These are phyloP conservation scores for Alliaria petiolata DNA, from an alignment of 345 rosid species.

Conservation along the genomic window DNA sequence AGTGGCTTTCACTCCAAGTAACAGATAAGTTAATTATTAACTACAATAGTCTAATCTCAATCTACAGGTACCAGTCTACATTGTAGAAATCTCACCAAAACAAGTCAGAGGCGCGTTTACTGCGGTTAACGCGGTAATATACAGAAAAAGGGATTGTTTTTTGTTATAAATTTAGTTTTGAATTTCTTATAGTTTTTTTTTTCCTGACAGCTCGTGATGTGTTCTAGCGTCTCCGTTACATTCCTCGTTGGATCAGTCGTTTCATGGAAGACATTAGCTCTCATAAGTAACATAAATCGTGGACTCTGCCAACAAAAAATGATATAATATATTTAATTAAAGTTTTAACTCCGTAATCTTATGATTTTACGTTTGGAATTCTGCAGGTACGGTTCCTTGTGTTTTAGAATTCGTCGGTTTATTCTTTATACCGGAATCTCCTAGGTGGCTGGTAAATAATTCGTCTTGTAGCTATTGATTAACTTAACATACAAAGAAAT, in stretches of 20 bases:
- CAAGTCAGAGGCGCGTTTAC: slow-evolving; percentile 69
- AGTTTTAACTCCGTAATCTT: not conserved
- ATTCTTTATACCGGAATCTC: slow-evolving; percentile 32
- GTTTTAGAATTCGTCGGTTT: slow-evolving; percentile 22
- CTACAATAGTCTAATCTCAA: not conserved
- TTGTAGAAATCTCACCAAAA: slow-evolving; percentile 84
- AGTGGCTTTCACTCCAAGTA: not conserved
- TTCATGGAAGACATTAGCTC: slow-evolving; percentile 64
- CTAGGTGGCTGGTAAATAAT: slow-evolving; percentile 55
- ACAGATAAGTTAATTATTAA: not conserved
- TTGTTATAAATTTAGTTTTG: not conserved
- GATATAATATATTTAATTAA: not conserved
- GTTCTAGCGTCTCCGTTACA: slow-evolving; percentile 54
- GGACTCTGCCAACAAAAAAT: not conserved
- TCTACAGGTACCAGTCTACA: slow-evolving; percentile 62
- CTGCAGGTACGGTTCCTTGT: slow-evolving; percentile 50
- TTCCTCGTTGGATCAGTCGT: slow-evolving; percentile 63
- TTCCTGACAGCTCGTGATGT: slow-evolving; percentile 57
- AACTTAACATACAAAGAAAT: not conserved
- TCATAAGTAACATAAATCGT: slow-evolving; percentile 47
- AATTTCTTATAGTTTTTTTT: not conserved
- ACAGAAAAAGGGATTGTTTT: not conserved
- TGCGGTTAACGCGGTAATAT: slow-evolving; percentile 39
- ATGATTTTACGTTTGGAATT: slow-evolving; percentile 18
- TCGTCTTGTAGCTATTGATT: slow-evolving; percentile 36